Base-by-base conservation (phyloP, 106 monocot genomes). In the Narthecium ossifragum region DNA sequence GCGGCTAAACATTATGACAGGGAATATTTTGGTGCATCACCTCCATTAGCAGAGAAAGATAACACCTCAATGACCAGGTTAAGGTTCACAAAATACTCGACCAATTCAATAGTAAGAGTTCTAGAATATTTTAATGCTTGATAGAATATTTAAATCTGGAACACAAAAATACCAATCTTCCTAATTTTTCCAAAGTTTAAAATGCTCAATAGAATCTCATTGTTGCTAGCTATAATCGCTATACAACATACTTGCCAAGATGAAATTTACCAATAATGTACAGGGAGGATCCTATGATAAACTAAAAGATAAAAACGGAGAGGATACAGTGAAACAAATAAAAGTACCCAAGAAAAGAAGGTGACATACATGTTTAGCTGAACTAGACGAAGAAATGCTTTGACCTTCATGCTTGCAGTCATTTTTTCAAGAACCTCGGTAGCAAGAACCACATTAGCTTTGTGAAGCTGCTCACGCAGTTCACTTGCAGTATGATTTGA, bases 351-450 rank as follows among this genome's bases (percentile, higher is more conserved):
- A 34, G 23, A 4, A 31, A 9, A 34, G 8, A 31, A 45, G 10
- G 68, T 4, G 32, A 26, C 78, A 31, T 90, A 94, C 94, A 94
- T 83, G 72, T 94, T 85, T 32, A 80, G 37, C 73, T 67, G 61
- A 63, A 86, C 60, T 21, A 94, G 72, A 50, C 73, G 89, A 61
- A 94, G 83, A 60, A 89, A 67, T 48, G 76, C 52, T 53, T 75
- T 69, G 38, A 66, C 67, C 55, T 71, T 85, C 41, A 63, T 73
- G 55, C 80, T 59, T 63, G 80, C 63, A 55, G 77, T 78, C 47
- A 94, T 72, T 57, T 77, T 83, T 46, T 73, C 80, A 13, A 78
- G 69, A 18, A 78, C 73, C 34, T 86, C 82, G 22, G 85, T 40
- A 40, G 89, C 83, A 63, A 86, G 70, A 20, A 70, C 21, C 52